These are phyloP conservation scores for Cairneyella variabilis DNA, from an alignment of 495 filamentous ascomycete genomes.

Conservation along the genomic window DNA sequence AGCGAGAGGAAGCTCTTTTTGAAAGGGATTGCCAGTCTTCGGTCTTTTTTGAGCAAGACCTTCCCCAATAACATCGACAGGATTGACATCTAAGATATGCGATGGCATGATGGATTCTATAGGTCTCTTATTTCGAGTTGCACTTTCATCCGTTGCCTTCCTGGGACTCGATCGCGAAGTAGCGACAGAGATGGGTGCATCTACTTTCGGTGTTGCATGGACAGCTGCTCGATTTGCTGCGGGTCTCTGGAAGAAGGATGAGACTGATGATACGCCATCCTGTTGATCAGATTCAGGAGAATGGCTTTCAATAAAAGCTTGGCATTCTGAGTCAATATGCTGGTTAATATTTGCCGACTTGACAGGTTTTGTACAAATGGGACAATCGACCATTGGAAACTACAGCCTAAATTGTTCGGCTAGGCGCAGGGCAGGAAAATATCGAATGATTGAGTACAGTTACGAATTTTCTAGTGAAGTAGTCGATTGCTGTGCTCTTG, in stretches of 20 bases:
- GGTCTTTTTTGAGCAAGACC: slow-evolving; percentile 48
- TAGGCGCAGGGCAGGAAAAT: background rate
- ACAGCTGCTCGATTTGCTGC: slow-evolving; percentile 48
- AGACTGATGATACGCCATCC: slow-evolving; percentile 42
- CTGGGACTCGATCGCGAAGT: background rate
- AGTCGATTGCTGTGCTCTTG: background rate
- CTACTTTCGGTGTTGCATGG: slow-evolving; percentile 22
- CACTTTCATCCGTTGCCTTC: slow-evolving; percentile 8
- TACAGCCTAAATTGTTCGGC: background rate
- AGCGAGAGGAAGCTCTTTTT: slow-evolving; percentile 73
- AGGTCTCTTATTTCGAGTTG: slow-evolving; percentile 3
- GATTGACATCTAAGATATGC: slow-evolving; percentile 14
- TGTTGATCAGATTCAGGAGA: slow-evolving; percentile 38
- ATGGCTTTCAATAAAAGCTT: slow-evolving; percentile 45
- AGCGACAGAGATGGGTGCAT: slow-evolving; percentile 1
- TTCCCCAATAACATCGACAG: slow-evolving; percentile 7
- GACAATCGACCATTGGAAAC: slow-evolving; percentile 69
- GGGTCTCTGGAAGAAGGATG: slow-evolving; percentile 75
- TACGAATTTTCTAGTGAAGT: background rate
- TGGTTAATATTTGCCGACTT: slow-evolving; percentile 74
- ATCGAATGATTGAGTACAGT: background rate
- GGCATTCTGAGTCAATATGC: slow-evolving; percentile 83
- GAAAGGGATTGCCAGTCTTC: slow-evolving; percentile 51
- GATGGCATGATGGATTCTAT: slow-evolving; percentile 15
- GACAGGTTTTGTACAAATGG: slow-evolving; percentile 76